Evolutionary conservation across 2,329 filamentous ascomycete species (phyloP).

Genomic region (Xylaria polymorpha): DNA sequence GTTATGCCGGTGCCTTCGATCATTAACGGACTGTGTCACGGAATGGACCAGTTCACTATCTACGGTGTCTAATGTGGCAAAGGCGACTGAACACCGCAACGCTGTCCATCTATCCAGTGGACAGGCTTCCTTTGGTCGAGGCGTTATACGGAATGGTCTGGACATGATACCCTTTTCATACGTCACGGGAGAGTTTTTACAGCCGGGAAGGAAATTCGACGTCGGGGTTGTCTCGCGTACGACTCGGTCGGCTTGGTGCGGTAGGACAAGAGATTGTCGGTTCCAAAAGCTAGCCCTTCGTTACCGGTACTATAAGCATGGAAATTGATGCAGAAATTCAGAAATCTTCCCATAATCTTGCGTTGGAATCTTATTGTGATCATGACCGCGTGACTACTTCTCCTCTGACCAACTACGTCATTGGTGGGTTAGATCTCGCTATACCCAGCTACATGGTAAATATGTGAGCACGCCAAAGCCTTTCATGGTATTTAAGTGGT

Average conservation of each 20-base stretch:
- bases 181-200: slow-evolving; percentile 36
- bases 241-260: slow-evolving; percentile 37
- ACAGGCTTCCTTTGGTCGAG: slow-evolving; percentile 47
- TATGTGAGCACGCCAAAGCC: background rate
- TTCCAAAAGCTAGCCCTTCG: slow-evolving; percentile 44
- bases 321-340: slow-evolving; percentile 41
- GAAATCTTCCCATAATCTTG: slow-evolving; percentile 33
- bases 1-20: slow-evolving; percentile 42
- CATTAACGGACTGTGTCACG: slow-evolving; percentile 39
- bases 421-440: background rate
- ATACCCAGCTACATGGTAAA: background rate
- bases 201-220: slow-evolving; percentile 33
- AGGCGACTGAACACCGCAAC: slow-evolving; percentile 40
- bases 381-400: slow-evolving; percentile 3
- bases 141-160: slow-evolving; percentile 50
- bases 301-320: slow-evolving; percentile 46
- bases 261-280: slow-evolving; percentile 40
- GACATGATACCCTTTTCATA: slow-evolving; percentile 52
- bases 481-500: background rate
- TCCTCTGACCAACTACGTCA: background rate
- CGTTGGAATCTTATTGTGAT: slow-evolving; percentile 1
- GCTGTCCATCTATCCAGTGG: slow-evolving; percentile 42
- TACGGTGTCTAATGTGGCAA: slow-evolving; percentile 27
- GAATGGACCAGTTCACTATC: slow-evolving; percentile 38
- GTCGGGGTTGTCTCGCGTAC: slow-evolving; percentile 18